Base-by-base conservation (phyloP, 2,329 filamentous ascomycete genomes). In the Parastagonospora nodorum region DNA sequence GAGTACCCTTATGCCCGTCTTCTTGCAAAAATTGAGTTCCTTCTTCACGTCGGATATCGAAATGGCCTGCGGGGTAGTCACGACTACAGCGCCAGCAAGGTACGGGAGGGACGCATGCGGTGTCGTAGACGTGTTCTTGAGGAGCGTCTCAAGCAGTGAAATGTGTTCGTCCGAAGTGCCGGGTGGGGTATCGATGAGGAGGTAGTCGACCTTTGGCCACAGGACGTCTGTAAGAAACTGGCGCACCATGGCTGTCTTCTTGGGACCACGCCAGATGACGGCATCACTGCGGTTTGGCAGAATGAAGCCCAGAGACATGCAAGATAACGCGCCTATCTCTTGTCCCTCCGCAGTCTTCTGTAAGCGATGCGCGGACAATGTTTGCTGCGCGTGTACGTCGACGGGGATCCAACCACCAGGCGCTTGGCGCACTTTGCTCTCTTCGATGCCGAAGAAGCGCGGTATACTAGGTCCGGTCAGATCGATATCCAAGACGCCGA, bases 81-180 rank as follows among this genome's bases (percentile, higher is more conserved):
- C 93, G 0, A 99, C 87, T 0, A 99, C 92, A 0, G 94, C 93
- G 8, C 93, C 94, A 1, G 88, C 84, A 2, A 97, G 82, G 58
- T 48, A 59, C 11, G 41, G 63, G 14, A 48, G 44, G 15, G 33
- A 43, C 11, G 51, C 41, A 2, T 55, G 55, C 4, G 60, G 50
- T 11, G 53, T 53, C 0, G 66, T 57, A 0, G 55, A 55, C 0
- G 68, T 70, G 19, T 66, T 63, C 41, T 73, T 72, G 51, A 93
- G 79, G 0, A 96, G 81, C 0, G 73, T 94, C 73, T 97, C 93
- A 5, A 92, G 91, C 1, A 97, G 85, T 1, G 92, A 94, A 42
- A 99, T 97, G 72, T 97, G 94, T 75, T 99, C 94, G 75, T 99
- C 94, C 53, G 89, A 94, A 2, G 94, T 99, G 2, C 94, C 94